phyloP scores from a whole-genome alignment of 768 basidiomycete genomes.

The Mrakia frigida region DNA sequence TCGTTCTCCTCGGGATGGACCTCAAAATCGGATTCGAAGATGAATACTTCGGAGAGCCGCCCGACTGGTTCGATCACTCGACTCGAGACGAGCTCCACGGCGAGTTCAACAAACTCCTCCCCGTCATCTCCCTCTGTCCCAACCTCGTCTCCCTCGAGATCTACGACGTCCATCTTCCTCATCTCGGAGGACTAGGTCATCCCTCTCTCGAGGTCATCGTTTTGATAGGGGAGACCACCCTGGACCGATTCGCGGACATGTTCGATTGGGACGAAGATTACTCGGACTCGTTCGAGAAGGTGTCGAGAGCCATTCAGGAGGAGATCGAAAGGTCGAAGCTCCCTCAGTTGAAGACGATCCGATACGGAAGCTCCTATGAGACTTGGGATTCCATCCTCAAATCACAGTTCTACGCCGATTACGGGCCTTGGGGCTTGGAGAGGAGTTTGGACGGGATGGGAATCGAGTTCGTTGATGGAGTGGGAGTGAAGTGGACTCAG shows the following conservation, averaged over 20 bases:
- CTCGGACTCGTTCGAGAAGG: not conserved
- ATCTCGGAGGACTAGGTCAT: not conserved
- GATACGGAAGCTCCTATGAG: not conserved
- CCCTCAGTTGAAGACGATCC: not conserved
- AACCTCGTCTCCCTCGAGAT: not conserved
- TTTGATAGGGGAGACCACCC: not conserved
- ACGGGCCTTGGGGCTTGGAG: not conserved
- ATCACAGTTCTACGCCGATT: not conserved
- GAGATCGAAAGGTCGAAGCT: not conserved
- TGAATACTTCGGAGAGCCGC: not conserved
- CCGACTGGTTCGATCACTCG: not conserved
- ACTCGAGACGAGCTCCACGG: not conserved
- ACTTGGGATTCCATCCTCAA: not conserved
- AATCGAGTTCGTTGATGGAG: not conserved
- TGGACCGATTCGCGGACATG: not conserved
- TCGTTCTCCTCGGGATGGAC: not conserved
- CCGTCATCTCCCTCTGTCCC: not conserved
- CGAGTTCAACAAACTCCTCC: not conserved
- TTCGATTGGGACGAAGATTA: not conserved
- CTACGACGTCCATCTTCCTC: not conserved
- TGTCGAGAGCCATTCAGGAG: not conserved
- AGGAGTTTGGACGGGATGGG: not conserved
- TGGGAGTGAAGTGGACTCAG: not conserved
- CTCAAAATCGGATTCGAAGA: not conserved
- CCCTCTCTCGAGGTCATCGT: not conserved